Percentiles rank a stretch among this genome's conserved stretches.
Conservation (phyloP, 192 early-diverging fungal genomes). For the Haplosporangium gracile region DNA sequence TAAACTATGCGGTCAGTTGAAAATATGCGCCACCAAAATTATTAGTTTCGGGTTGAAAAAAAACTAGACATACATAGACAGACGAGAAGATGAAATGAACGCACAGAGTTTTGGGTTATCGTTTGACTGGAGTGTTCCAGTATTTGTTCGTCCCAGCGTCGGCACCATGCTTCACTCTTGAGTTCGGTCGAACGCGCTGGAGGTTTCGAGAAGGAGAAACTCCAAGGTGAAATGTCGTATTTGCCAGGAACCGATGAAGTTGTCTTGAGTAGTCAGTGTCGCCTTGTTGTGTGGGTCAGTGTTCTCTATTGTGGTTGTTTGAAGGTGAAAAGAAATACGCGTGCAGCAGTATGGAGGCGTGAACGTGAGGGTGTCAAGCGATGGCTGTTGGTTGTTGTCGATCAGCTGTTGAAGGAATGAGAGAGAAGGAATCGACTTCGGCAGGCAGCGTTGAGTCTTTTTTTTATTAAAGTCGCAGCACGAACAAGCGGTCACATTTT, state of each 20-base stretch:
- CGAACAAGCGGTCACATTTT: neutral
- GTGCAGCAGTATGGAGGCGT: no score
- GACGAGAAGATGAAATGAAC: neutral
- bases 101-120: neutral
- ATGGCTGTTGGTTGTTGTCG: no score
- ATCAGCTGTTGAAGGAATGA: no score
- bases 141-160: neutral
- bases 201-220: neutral
- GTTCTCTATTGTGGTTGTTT: neutral
- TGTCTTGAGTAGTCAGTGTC: neutral
- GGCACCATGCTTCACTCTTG: neutral
- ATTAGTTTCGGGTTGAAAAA: neutral
- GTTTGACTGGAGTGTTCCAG: neutral
- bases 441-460: no score
- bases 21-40: conserved; percentile 14
- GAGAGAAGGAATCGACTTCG: no score
- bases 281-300: neutral
- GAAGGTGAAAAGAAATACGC: neutral
- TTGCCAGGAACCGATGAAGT: neutral
- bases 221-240: neutral
- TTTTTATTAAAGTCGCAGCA: neutral
- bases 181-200: neutral
- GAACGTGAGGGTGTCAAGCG: no score
- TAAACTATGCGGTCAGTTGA: neutral
- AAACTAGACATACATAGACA: neutral